Conservation (phyloP, 495 filamentous ascomycete genomes). For the Trichoderma parareesei region DNA sequence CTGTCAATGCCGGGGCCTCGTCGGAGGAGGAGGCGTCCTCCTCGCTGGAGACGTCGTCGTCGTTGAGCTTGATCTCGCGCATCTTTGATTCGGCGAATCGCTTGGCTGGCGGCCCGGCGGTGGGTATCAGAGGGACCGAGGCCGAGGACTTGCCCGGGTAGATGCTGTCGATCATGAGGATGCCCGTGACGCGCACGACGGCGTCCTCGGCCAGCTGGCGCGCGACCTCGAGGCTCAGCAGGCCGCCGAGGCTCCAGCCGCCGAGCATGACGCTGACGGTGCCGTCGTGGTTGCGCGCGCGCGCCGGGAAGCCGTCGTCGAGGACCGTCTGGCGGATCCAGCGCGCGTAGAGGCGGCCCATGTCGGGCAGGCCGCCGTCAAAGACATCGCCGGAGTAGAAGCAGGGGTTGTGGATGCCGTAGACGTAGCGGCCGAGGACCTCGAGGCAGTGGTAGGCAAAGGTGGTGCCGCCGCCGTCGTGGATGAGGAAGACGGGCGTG, state of each 20-base stretch:
- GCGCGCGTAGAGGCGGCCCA: constrained; percentile 23
- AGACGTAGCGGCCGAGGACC: constrained; percentile 24
- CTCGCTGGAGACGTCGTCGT: neutral
- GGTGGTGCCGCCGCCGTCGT: constrained; percentile 33
- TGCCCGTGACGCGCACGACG: constrained; percentile 26
- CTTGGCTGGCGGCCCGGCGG: neutral
- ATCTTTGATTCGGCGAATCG: neutral
- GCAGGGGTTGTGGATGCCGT: constrained; percentile 29
- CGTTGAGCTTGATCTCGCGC: neutral
- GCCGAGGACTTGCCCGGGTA: constrained; percentile 21
- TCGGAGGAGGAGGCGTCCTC: neutral
- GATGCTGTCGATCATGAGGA: constrained; percentile 39
- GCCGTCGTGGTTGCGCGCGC: neutral
- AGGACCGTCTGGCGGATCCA: constrained; percentile 14
- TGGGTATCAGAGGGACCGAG: constrained; percentile 1
- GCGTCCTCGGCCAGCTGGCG: constrained; percentile 23
- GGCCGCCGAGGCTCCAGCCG: constrained; percentile 41
- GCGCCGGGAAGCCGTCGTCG: neutral
- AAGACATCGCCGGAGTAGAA: constrained; percentile 26
- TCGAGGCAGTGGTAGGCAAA: constrained; percentile 27
- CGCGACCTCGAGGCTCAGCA: constrained; percentile 33
- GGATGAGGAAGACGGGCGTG: constrained; percentile 26
- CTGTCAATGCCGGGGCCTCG: constrained; percentile 18
- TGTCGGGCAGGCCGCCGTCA: constrained; percentile 25
- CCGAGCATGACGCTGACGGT: constrained; percentile 26